Conservation (phyloP, 352 stramenopile genomes). For the Phytopythium mirpurense region DNA sequence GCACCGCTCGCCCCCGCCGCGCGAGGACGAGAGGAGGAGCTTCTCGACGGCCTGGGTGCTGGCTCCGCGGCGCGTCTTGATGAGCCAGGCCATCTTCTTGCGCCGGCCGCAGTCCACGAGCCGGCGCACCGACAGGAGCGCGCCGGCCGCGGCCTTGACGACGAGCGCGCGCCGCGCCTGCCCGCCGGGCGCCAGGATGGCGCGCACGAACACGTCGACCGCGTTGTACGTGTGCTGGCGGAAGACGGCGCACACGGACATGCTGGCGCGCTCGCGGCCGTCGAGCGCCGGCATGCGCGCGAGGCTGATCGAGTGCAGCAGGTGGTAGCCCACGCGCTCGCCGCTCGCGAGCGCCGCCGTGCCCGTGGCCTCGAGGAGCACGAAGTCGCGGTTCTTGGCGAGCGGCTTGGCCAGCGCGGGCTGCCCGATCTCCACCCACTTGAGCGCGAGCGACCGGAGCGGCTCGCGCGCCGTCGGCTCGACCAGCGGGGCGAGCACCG, state of each 20-base stretch:
- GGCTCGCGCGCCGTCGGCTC: conserved; percentile 33
- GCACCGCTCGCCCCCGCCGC: conserved; percentile 3
- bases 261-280: conserved; percentile 16
- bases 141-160: conserved; percentile 14
- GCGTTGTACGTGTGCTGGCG: conserved; percentile 24
- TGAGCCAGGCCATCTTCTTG: conserved; percentile 33
- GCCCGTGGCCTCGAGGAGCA: conserved; percentile 50
- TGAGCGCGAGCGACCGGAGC: conserved; percentile 32
- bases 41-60: conserved; percentile 2
- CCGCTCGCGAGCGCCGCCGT: conserved; percentile 22
- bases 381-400: conserved; percentile 48
- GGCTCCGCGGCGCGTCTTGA: conserved; percentile 11
- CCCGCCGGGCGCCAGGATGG: conserved; percentile 26
- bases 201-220: conserved; percentile 31
- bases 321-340: conserved; percentile 47
- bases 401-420: conserved; percentile 21
- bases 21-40: neutral
- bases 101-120: conserved; percentile 21
- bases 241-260: conserved; percentile 38
- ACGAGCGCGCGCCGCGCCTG: conserved; percentile 23
- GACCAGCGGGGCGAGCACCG: conserved; percentile 40
- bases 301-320: conserved; percentile 50
- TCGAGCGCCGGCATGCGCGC: conserved; percentile 23
- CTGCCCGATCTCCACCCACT: conserved; percentile 32
- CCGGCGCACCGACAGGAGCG: conserved; percentile 22